These are phyloP conservation scores for Chenopodium album DNA, from an alignment of 148 eudicot genomes.

Conservation along the genomic window DNA sequence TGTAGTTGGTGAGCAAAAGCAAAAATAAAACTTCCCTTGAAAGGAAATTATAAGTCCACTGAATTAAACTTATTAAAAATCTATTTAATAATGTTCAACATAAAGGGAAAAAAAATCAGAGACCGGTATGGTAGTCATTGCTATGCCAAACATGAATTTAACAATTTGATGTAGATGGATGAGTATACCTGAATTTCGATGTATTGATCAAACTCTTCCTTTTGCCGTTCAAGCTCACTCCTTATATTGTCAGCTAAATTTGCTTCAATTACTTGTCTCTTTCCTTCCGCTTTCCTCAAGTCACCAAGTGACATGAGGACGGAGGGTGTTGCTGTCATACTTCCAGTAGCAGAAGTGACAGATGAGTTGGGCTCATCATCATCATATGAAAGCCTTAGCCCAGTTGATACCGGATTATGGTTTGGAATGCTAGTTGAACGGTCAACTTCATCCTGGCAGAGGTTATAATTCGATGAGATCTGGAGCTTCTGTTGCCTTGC, in stretches of 20 bases:
- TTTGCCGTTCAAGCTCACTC: conserved; percentile 73
- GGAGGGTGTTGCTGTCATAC: conserved; percentile 62
- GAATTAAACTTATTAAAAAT: not conserved
- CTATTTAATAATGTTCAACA: not conserved
- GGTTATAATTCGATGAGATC: conserved; percentile 56
- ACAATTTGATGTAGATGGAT: too few species aligned
- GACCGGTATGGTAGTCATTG: not conserved
- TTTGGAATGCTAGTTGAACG: conserved; percentile 53
- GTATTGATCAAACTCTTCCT: conserved; percentile 74
- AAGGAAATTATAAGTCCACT: not conserved
- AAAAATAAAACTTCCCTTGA: not conserved
- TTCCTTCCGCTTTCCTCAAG: too few species aligned
- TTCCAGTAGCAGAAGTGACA: conserved; percentile 83
- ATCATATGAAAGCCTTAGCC: conserved; percentile 84
- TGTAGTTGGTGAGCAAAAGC: not conserved
- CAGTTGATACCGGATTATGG: conserved; percentile 82
- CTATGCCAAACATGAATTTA: not conserved
- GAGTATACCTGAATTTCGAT: conserved; percentile 69
- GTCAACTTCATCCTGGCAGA: conserved; percentile 56
- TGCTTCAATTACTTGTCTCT: too few species aligned
- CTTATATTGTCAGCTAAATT: conserved; percentile 34
- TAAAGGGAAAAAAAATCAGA: not conserved
- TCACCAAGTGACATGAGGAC: conserved; percentile 53
- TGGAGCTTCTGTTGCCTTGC: conserved; percentile 75
- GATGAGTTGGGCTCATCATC: conserved; percentile 94